Evolutionary conservation across 352 stramenopile genomes (phyloP), one percentile per base, ranked within the genome.

Genomic region (Phytophthora ohioensis): DNA sequence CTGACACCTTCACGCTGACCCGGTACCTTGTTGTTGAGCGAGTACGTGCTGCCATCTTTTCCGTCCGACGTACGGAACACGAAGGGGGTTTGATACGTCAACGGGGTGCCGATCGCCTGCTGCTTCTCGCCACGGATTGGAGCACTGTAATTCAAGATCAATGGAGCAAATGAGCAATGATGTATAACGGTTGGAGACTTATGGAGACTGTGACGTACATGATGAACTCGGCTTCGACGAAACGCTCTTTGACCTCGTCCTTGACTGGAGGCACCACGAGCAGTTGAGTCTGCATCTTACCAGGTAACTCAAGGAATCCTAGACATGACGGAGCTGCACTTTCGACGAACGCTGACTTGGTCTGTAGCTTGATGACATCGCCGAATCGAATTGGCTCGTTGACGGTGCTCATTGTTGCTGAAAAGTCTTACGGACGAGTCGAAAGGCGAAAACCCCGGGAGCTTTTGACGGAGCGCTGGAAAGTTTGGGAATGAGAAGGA

Each of bases 11-110:
- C 81, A 34, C 81, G 79, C 17, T 76, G 72, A 34, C 62, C 71
- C 17, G 80, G 49, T 36, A 90, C 86, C 72, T 93, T 93, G 78
- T 91, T 92, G 74, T 91, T 93, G 30, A 94, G 74, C 53, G 87
- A 85, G 76, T 91, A 94, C 4, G 71, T 77, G 42, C 82, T 81
- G 42, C 76, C 81, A 60, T 76, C 57, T 32, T 70, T 79, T 0
- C 67, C 67, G 54, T 90, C 75, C 32, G 77, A 91, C 21, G 85
- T 91, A 15, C 73, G 59, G 38, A 94, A 82, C 51, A 92, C 80
- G 53, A 94, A 92, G 15, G 82, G 73, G 49, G 91, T 85, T 60
- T 87, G 76, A 54, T 87, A 94, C 21, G 75, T 88, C 41, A 93
- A 65, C 27, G 76, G 73, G 17, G 82, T 90, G 55, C 83, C 83